Evolutionary conservation across 345 rosid species (phyloP), one percentile per base, ranked within the genome.

Genomic region (Salix dunnii): DNA sequence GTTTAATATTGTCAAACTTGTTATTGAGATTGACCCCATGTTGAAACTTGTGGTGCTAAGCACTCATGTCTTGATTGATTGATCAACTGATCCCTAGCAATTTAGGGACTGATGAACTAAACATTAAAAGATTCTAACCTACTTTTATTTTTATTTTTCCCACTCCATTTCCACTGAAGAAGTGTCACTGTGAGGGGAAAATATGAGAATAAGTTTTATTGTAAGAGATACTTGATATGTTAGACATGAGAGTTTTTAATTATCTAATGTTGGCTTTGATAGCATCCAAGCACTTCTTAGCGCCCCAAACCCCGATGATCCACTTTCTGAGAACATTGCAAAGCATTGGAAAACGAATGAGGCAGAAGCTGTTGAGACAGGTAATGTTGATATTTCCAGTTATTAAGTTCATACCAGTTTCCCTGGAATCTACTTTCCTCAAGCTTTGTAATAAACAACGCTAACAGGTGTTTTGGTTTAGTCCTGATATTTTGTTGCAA

Each of bases 271-370:
- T 30, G 69, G 42, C 23, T 30, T 16, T 66, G 21, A 70, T 78
- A 89, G 99, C 83, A 96, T 96, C 82, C 99, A 96, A 88, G 99
- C 99, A 30, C 95, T 96, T 73, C 84, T 93, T 67, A 96, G 99
- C 77, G 99, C 99, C 60, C 99, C 99, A 23, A 96, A 96, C 84
- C 99, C 99, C 0, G 99, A 96, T 77, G 98, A 96, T 85, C 99
- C 99, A 1, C 92, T 96, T 11, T 96, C 99, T 1, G 99, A 96
- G 90, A 96, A 92, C 87, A 92, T 93, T 67, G 98, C 99, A 28
- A 96, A 96, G 92, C 99, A 96, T 73, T 93, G 99, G 99, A 96
- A 96, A 85, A 84, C 94, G 12, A 91, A 96, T 60, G 99, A 96
- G 83, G 94, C 82, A 9, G 99, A 96, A 86, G 99, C 99, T 49